Evolutionary conservation across 2,329 filamentous ascomycete genomes (phyloP).

Genomic region (Apiospora koreana): DNA sequence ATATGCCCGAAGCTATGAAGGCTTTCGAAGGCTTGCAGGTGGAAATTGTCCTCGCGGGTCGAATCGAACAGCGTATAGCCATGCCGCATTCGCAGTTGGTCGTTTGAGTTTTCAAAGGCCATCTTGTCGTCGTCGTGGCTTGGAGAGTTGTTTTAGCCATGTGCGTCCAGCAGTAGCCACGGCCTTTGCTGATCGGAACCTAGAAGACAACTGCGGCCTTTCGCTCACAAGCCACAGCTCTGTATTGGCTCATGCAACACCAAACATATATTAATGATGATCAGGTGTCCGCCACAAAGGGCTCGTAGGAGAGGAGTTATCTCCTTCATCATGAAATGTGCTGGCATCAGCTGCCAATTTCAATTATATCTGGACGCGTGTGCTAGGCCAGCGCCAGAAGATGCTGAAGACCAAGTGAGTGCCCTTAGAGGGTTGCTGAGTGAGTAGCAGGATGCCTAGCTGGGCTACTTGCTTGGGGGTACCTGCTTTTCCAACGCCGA

Average conservation of each 20-base stretch:
- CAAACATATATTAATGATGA: not conserved
- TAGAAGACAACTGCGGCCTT: not conserved
- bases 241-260: not conserved
- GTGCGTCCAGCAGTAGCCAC: not conserved
- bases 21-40: not conserved
- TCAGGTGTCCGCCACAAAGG: not conserved
- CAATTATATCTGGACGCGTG: not conserved
- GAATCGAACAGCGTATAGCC: not conserved
- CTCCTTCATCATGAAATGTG: not conserved
- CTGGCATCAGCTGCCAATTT: not conserved
- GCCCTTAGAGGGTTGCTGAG: not conserved
- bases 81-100: too few species aligned
- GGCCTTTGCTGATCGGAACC: not conserved
- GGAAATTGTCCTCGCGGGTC: not conserved
- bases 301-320: not conserved
- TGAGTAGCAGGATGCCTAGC: not conserved
- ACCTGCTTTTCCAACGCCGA: not conserved
- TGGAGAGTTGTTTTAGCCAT: not conserved
- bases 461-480: not conserved
- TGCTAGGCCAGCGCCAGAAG: not conserved
- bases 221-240: not conserved
- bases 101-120: not conserved
- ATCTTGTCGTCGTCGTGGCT: not conserved
- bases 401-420: not conserved
- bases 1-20: not conserved